A percentile compares a stretch with the other conserved stretches of the same genome.
These are phyloP conservation scores for Linnemannia exigua DNA, from an alignment of 192 early-diverging fungal genomes.

Conservation along the genomic window DNA sequence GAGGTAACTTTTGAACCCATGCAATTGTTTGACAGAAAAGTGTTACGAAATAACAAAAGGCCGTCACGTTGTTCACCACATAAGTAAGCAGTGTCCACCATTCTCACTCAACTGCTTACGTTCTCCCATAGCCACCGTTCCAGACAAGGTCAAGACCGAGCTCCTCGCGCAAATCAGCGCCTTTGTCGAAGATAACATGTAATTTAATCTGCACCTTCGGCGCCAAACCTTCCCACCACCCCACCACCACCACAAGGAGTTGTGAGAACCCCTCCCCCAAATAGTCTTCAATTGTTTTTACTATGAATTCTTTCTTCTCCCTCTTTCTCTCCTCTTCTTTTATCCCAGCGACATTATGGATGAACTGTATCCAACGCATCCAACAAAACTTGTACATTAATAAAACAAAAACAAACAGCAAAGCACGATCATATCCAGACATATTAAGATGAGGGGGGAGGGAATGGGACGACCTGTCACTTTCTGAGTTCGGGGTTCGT, in stretches of 20 bases:
- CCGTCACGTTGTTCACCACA: not conserved
- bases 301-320: no score
- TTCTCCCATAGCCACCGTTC: conserved; percentile 24
- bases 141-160: conserved; percentile 49
- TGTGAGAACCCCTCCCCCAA: no score
- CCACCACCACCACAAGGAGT: not conserved
- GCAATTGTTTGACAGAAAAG: no score
- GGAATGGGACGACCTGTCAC: not conserved
- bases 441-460: no score
- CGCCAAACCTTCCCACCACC: not conserved
- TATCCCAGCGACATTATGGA: no score
- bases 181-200: conserved; percentile 45
- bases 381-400: not conserved
- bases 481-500: not conserved
- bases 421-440: not conserved
- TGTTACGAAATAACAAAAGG: not conserved
- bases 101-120: not conserved
- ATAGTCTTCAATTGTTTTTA: no score
- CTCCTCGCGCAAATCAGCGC: conserved; percentile 39
- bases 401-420: not conserved
- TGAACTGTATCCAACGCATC: no score
- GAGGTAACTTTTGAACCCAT: conserved; percentile 18
- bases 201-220: not conserved
- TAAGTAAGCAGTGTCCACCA: no score
- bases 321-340: no score